Percentiles rank a stretch among this genome's conserved stretches.
These are phyloP conservation scores for Monosporozyma servazzii DNA, from an alignment of 805 yeast genomes.

Conservation along the genomic window DNA sequence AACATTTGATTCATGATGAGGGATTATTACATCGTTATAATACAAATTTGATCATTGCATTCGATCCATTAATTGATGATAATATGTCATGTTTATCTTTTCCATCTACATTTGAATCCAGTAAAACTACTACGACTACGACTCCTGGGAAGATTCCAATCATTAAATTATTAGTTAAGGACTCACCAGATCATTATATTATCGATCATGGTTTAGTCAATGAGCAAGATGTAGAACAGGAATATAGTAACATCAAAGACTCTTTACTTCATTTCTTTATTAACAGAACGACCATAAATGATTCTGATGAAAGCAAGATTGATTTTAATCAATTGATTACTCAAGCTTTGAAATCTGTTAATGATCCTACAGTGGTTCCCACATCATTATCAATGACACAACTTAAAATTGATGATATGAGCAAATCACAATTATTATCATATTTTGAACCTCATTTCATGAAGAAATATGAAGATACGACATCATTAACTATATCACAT, in stretches of 20 bases:
- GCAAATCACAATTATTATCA: background rate
- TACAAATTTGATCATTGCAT: constrained; percentile 39
- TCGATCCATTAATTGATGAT: constrained; percentile 36
- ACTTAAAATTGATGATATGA: background rate
- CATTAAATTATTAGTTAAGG: constrained; percentile 36
- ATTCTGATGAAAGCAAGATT: background rate
- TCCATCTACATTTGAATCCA: constrained; percentile 14
- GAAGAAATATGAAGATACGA: constrained; percentile 1
- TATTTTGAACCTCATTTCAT: constrained; percentile 4
- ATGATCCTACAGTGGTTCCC: background rate
- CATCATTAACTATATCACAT: constrained; percentile 2
- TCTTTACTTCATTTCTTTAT: constrained; percentile 25
- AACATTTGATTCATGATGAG: constrained; percentile 33
- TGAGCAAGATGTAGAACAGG: constrained; percentile 8
- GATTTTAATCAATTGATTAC: background rate
- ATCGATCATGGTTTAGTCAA: constrained; percentile 13
- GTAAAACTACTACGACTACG: background rate
- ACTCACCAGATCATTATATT: constrained; percentile 38
- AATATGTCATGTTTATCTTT: constrained; percentile 8
- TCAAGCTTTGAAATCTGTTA: background rate
- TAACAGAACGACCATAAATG: constrained; percentile 5
- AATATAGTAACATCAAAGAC: constrained; percentile 17
- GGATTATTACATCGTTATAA: constrained; percentile 28
- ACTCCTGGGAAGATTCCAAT: constrained; percentile 31
- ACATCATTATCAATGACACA: background rate